Evolutionary conservation across 768 basidiomycete genomes (phyloP), one percentile per base, ranked within the genome.

Genomic region (Lentinula lateritia): DNA sequence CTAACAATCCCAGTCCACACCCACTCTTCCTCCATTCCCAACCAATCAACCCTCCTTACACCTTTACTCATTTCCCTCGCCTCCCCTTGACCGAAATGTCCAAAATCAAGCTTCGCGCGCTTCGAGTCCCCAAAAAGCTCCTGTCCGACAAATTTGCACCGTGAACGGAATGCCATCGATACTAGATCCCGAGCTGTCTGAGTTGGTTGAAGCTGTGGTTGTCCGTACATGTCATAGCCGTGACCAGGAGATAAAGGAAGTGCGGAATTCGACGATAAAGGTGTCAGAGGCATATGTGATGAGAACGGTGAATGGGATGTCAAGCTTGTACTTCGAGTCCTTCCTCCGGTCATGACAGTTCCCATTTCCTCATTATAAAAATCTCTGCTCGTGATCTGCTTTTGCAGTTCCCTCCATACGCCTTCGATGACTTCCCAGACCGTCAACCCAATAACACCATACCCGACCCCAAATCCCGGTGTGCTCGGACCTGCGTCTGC

Each of bases 11-110:
- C 88, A 60, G 79, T 73, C 70, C 88, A 81, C 8, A 83, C 67
- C 52, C 73, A 70, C 62, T 78, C 79, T 32, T 39, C 50, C 9
- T 62, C 62, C 39, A 76, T 78, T 13, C 82, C 83, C 72, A 90
- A 71, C 65, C 79, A 90, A 72, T 89, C 88, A 5, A 89, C 77
- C 54, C 78, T 77, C 60, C 76, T 74, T 23, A 89, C 79, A 1
- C 88, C 88, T 18, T 65, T 76, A 75, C 32, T 63, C 65, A 38
- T 72, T 62, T 12, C 72, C 73, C 8, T 65, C 67, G 62, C 16
- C 45, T 59, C 58, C 15, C 18, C 45, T 32, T 34, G 12, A 12
- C 56, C 56, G 16, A 58, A n/a, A 23, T 46, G 39, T 9, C 42
- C 20, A n/a, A 6, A 23, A 58, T 41, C 53, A 10, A 10, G 12